Evolutionary conservation across 1,139 yeast species (phyloP), one percentile per base, ranked within the genome.

Genomic region (Hansenula sp.): DNA sequence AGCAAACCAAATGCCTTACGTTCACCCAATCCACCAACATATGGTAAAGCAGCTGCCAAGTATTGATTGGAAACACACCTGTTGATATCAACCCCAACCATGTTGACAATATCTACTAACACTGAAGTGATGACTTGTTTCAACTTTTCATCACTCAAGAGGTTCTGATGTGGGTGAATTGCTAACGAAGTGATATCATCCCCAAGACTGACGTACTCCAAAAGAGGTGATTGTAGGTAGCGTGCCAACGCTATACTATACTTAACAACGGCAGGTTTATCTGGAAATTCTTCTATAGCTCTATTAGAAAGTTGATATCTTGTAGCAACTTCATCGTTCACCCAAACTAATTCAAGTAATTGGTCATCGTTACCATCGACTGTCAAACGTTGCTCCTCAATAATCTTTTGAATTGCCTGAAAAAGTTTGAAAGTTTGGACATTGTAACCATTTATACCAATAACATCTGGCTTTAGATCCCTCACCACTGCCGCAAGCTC

Each of bases 21-120:
- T 38, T 96, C 96, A 39, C 99, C 99, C 47, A 93, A 74, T 30
- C 99, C 99, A 16, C 95, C 79, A 45, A 93, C 78, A 61, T 76
- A 94, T 33, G 82, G 94, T 49, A 93, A 70, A 42, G 81, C 65
- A 42, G 79, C 78, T 0, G 96, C 88, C 50, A 80, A 66, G 56
- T 88, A 86, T 1, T 81, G 71, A 46, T 84, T 87, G 49, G 90
- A 74, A 10, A 88, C 81, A 4, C 97, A 96, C 52, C 84, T 94
- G 59, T 93, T 93, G 57, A 94, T 84, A 54, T 91, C 96, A 33
- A 91, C 86, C 55, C 99, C 99, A 38, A 88, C 95, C 70, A 88
- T 70, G 62, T 93, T 91, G 32, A 89, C 89, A 46, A 84, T 81
- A 66, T 93, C 99, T 36, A 94, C 98, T 63, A 88, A 84, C 1